phyloP scores from a whole-genome alignment of 2,329 filamentous ascomycete species.

The Canariomyces notabilis region DNA sequence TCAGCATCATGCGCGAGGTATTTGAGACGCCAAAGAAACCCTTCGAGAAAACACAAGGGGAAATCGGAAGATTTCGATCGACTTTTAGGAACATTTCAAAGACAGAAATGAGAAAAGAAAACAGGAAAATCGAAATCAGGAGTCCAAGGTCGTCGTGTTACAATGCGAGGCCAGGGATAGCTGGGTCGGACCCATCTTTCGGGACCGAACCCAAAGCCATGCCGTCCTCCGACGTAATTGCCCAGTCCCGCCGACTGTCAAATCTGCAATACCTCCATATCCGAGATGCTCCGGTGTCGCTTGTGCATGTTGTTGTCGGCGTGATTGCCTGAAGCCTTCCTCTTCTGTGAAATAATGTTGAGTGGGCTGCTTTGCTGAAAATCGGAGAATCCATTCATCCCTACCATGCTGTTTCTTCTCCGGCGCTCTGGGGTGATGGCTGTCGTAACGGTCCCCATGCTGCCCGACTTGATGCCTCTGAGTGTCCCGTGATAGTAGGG shows the following conservation, averaged over 20 bases:
- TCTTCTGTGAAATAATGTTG: slow-evolving; percentile 45
- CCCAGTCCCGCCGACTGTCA: slow-evolving; percentile 27
- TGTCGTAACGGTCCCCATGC: slow-evolving; percentile 59
- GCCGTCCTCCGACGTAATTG: slow-evolving; percentile 44
- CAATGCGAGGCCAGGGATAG: slow-evolving; percentile 41
- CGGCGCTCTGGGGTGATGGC: slow-evolving; percentile 65
- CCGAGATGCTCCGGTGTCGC: slow-evolving; percentile 54
- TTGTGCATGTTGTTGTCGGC: slow-evolving; percentile 44
- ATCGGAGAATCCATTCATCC: slow-evolving; percentile 20
- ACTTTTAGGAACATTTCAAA: not conserved
- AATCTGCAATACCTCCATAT: slow-evolving; percentile 46
- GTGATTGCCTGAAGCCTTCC: slow-evolving; percentile 43
- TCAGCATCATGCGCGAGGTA: not conserved
- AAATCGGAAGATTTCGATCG: not conserved
- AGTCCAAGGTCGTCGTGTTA: slow-evolving; percentile 12
- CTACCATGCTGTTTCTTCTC: slow-evolving; percentile 38
- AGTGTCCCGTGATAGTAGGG: slow-evolving; percentile 57
- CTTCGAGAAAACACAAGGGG: not conserved
- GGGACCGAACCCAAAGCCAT: slow-evolving; percentile 27
- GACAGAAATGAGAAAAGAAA: not conserved
- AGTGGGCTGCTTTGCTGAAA: slow-evolving; percentile 45
- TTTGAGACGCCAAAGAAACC: not conserved
- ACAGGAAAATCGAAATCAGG: not conserved
- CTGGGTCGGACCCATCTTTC: slow-evolving; percentile 16
- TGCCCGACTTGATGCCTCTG: slow-evolving; percentile 59